Conservation (phyloP, 2,329 filamentous ascomycete genomes). For the Tolypocladium endophyticum region DNA sequence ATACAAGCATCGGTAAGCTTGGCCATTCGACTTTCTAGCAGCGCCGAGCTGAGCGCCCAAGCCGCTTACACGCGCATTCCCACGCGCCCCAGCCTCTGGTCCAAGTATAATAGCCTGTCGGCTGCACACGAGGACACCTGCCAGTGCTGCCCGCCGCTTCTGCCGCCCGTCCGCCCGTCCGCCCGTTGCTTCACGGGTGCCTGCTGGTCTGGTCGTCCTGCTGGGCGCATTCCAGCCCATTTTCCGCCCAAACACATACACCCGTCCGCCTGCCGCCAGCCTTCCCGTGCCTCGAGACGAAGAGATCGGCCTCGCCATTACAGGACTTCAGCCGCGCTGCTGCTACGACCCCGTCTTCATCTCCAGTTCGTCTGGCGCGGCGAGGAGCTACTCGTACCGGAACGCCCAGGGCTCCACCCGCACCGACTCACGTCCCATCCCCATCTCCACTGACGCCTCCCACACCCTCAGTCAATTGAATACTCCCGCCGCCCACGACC, state of each 20-base stretch:
- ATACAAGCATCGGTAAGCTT: not conserved
- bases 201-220: not conserved
- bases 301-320: not conserved
- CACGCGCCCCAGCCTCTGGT: not conserved
- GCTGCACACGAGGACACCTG: not conserved
- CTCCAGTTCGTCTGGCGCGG: not conserved
- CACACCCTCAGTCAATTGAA: conserved; percentile 6
- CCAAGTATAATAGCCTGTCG: not conserved
- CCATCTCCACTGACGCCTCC: conserved; percentile 1
- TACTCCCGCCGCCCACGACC: conserved; percentile 8
- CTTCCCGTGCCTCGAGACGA: not conserved
- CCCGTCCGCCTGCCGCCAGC: not conserved
- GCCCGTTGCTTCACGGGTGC: not conserved
- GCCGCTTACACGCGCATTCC: conserved; percentile 13
- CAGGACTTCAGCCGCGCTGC: not conserved
- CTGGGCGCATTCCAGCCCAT: not conserved
- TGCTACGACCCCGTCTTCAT: not conserved
- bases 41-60: conserved; percentile 20
- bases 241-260: not conserved
- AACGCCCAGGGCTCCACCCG: conserved; percentile 3
- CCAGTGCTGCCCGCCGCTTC: conserved; percentile 7
- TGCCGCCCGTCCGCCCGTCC: conserved; percentile 12
- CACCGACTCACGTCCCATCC: conserved; percentile 5
- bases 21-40: conserved; percentile 5
- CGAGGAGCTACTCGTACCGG: not conserved